These are phyloP conservation scores for Aspergillus carbonarius DNA, from an alignment of 2,329 filamentous ascomycete species.

Conservation along the genomic window DNA sequence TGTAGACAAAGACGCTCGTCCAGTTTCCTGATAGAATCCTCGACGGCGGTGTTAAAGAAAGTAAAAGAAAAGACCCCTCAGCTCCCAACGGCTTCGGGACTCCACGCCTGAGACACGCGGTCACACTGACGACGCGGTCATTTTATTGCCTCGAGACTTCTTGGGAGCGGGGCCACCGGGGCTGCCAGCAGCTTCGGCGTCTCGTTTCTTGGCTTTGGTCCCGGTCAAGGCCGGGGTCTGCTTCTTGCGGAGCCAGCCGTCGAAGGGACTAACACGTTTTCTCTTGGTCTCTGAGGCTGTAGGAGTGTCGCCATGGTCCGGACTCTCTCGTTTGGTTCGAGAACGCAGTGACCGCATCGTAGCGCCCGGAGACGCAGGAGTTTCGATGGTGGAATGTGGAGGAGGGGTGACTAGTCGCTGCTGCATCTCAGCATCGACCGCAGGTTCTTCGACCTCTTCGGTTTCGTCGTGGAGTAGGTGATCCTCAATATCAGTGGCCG, in stretches of 20 bases:
- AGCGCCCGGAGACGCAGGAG: conserved; percentile 33
- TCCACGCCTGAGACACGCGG: neutral
- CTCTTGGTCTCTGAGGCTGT: conserved; percentile 24
- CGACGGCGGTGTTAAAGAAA: conserved; percentile 2
- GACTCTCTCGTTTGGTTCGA: conserved; percentile 26
- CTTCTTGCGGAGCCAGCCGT: conserved; percentile 42
- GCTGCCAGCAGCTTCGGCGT: conserved; percentile 29
- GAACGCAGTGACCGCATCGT: conserved; percentile 36
- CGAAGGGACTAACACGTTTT: conserved; percentile 42
- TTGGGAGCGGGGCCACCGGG: conserved; percentile 30
- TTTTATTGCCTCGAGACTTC: conserved; percentile 28
- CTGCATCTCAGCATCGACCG: conserved; percentile 15
- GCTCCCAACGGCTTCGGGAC: neutral
- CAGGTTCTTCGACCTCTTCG: conserved; percentile 18
- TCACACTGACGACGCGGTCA: conserved; percentile 16
- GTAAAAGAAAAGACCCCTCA: conserved; percentile 5
- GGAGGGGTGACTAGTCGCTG: conserved; percentile 26
- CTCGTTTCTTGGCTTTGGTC: conserved; percentile 37
- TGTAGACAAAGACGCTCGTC: conserved; percentile 4
- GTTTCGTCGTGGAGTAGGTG: conserved; percentile 20
- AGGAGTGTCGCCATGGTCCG: conserved; percentile 26
- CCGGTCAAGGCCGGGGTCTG: conserved; percentile 25
- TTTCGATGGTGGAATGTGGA: conserved; percentile 19
- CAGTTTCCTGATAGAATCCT: conserved; percentile 12
- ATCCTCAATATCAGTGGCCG: conserved; percentile 56